Percentiles rank a stretch among this genome's conserved stretches.
Evolutionary conservation across 2,329 filamentous ascomycete species (phyloP).

Genomic region (Rhinocladiella similis): DNA sequence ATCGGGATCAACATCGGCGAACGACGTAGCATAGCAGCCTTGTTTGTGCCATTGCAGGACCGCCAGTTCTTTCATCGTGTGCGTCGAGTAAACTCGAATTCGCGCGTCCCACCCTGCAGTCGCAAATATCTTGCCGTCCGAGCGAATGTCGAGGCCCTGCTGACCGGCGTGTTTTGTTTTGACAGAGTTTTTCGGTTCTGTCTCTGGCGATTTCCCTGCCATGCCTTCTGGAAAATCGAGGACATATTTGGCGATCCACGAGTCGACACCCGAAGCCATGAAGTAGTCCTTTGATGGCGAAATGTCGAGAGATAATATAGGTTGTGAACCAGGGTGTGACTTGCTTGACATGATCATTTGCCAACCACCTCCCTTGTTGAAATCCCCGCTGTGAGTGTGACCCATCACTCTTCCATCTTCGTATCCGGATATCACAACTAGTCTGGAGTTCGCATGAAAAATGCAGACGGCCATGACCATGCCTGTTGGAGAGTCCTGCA

Average conservation of each 20-base stretch:
- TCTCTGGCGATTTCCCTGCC: slow-evolving; percentile 5
- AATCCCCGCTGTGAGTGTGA: slow-evolving; percentile 40
- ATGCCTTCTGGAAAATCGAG: slow-evolving; percentile 45
- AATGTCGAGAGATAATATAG: slow-evolving; percentile 72
- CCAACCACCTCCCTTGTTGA: slow-evolving; percentile 43
- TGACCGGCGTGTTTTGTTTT: slow-evolving; percentile 91
- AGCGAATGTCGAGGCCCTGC: slow-evolving; percentile 74
- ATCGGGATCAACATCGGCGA: slow-evolving; percentile 51
- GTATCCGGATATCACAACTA: slow-evolving; percentile 68
- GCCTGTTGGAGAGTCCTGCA: slow-evolving; percentile 47
- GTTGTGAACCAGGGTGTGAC: slow-evolving; percentile 66
- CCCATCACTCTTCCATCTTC: slow-evolving; percentile 79
- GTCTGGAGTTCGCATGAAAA: slow-evolving; percentile 42
- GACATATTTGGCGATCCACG: slow-evolving; percentile 73
- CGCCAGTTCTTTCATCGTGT: slow-evolving; percentile 81
- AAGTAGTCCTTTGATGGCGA: slow-evolving; percentile 57
- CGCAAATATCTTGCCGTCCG: slow-evolving; percentile 79
- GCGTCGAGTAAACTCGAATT: slow-evolving; percentile 76
- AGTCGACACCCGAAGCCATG: slow-evolving; percentile 80
- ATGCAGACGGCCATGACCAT: slow-evolving; percentile 87
- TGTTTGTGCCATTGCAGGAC: slow-evolving; percentile 93
- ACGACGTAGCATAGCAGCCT: slow-evolving; percentile 79
- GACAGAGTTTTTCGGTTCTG: slow-evolving; percentile 57
- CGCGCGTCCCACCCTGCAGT: slow-evolving; percentile 91
- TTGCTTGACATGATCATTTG: slow-evolving; percentile 62